phyloP scores from a whole-genome alignment of 179 eudicot species.

The Amaranthus tricolor region DNA sequence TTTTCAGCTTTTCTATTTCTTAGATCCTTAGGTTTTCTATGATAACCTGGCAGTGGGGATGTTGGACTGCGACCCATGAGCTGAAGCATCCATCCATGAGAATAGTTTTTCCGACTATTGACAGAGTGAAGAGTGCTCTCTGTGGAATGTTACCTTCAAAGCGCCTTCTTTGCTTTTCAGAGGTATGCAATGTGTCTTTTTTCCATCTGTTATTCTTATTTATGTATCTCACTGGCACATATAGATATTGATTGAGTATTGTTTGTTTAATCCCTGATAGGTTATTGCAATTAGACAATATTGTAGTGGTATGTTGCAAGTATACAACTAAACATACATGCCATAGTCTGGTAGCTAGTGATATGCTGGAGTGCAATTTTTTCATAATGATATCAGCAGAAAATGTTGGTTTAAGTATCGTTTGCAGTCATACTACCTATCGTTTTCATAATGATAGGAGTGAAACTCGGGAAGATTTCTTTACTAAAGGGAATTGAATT shows the following conservation, averaged over 20 bases:
- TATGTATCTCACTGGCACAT: background rate
- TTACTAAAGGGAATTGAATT: too few relatives aligned
- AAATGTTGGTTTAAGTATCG: background rate
- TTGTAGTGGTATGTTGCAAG: background rate
- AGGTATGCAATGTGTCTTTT: conserved; percentile 40
- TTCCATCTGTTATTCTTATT: background rate
- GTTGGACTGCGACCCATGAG: conserved; percentile 85
- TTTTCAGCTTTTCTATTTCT: background rate
- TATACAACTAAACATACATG: background rate
- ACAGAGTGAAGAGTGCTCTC: conserved; percentile 70
- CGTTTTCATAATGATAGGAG: too few relatives aligned
- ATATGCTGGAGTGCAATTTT: background rate
- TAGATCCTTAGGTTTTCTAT: conserved; percentile 4
- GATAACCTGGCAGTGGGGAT: conserved; percentile 71
- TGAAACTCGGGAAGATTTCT: too few relatives aligned
- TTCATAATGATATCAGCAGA: background rate
- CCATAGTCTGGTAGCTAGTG: background rate
- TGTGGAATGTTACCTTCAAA: conserved; percentile 68
- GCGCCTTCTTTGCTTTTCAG: conserved; percentile 67
- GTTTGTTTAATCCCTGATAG: background rate
- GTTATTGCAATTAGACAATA: background rate
- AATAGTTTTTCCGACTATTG: conserved; percentile 76
- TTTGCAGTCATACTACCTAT: too few relatives aligned
- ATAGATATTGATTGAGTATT: background rate
- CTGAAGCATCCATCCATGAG: conserved; percentile 63